Evolutionary conservation across 2,329 filamentous ascomycete species (phyloP), one percentile per base, ranked within the genome.

Genomic region (Epichloe brachyelytri): DNA sequence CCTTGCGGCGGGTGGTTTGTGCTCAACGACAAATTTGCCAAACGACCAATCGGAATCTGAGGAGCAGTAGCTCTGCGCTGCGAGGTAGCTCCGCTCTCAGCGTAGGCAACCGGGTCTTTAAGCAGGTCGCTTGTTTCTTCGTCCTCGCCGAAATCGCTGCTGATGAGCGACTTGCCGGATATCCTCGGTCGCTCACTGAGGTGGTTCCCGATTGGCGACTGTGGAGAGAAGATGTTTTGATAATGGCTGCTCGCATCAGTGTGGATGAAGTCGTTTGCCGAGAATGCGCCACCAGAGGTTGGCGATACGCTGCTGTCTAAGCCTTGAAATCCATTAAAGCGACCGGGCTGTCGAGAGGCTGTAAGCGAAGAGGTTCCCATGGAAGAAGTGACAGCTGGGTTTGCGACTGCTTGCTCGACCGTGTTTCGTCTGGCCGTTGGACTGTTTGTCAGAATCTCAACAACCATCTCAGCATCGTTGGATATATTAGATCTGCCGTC

Each of bases 51-150:
- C 7, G 85, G 83, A 39, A 90, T 71, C 53, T 86, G 81, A 26
- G 86, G 82, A 50, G 82, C 86, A 1, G 85, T 89, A 39, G 81
- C 78, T 56, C 83, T 80, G 50, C 87, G 82, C 57, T 77, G 73
- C 20, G 59, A 57, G 8, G 57, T 59, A 20, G 58, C 57, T 26
- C 60, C 64, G 36, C 60, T 87, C 60, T 90, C 84, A 10, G 86
- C 87, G 61, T 83, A 88, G 8, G 78, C 82, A 43, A 86, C 74
- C 0, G 85, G 80, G 50, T 88, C 82, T 52, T 84, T 83, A 44
- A 88, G 72, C n/a, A 89, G 71, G 58, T 83, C 77, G 36, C 76
- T 79, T 2, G 85, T 86, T 62, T 88, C 85, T 47, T 88, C 85
- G 47, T 81, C 78, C 30, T 78, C 80, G 15, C 76, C 75, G 20